phyloP scores from a whole-genome alignment of 2,329 filamentous ascomycete genomes.

The Ascochyta viciae-villosae region DNA sequence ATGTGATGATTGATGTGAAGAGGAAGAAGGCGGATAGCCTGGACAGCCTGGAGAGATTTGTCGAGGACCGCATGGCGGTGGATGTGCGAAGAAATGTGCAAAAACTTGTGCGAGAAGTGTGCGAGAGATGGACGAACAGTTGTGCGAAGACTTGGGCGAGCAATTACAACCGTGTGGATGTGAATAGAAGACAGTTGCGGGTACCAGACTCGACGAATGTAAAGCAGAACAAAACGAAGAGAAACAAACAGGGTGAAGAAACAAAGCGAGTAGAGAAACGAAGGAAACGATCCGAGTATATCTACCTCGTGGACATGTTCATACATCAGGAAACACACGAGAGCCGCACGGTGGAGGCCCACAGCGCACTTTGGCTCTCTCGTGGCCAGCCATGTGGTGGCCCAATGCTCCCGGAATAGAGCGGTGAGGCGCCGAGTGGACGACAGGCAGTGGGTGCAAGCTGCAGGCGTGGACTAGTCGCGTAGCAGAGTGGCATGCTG shows the following conservation, averaged over 20 bases:
- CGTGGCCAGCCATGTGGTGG: slow-evolving; percentile 21
- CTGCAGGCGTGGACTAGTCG: slow-evolving; percentile 24
- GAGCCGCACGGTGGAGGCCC: slow-evolving; percentile 22
- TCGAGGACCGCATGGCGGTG: slow-evolving; percentile 39
- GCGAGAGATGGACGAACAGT: too few species aligned
- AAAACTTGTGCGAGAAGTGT: too few species aligned
- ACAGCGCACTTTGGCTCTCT: slow-evolving; percentile 16
- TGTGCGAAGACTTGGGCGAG: not conserved
- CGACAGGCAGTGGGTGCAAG: slow-evolving; percentile 31
- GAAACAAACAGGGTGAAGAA: slow-evolving; percentile 9
- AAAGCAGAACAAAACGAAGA: slow-evolving; percentile 9
- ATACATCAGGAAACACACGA: slow-evolving; percentile 15
- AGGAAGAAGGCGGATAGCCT: slow-evolving; percentile 44
- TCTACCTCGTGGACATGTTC: slow-evolving; percentile 24
- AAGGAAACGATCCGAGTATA: slow-evolving; percentile 22
- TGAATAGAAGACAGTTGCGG: not conserved
- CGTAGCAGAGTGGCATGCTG: slow-evolving; percentile 36
- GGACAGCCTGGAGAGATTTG: slow-evolving; percentile 38
- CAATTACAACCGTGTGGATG: too few species aligned
- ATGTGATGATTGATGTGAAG: slow-evolving; percentile 33
- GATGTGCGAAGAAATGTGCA: not conserved
- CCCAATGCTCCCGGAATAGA: slow-evolving; percentile 30
- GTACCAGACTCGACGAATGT: slow-evolving; percentile 16
- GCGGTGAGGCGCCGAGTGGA: slow-evolving; percentile 44
- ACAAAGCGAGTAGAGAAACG: slow-evolving; percentile 7